Evolutionary conservation across 2,329 filamentous ascomycete genomes (phyloP), one percentile per base, ranked within the genome.

Genomic region (Scedosporium boydii): DNA sequence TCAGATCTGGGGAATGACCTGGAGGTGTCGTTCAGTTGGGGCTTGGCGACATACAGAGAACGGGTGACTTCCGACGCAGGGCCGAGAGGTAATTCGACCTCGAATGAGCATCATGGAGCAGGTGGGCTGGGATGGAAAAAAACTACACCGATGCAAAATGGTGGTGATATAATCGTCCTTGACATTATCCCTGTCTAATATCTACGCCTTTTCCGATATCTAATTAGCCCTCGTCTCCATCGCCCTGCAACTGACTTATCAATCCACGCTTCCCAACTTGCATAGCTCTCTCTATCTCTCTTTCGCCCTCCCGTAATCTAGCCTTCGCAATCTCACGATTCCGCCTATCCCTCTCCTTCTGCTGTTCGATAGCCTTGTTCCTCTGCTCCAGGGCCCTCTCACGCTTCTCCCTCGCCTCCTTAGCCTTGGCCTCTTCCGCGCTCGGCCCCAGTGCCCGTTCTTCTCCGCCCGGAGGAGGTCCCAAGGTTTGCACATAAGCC

Each of bases 261-360:
- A 91, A 65, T 0, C 87, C 88, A 64, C 80, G 83, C 72, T 87
- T 90, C 0, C 82, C 81, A 12, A 91, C 81, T 63, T 81, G 81
- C 86, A 90, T 88, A 1, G 88, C 89, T 65, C 79, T 77, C 69
- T 89, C 82, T 62, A 91, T 74, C 69, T 90, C 86, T 65, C 80
- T 78, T 73, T 91, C 87, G 66, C 87, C 86, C 63, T 89, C 87
- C 42, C 84, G 76, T 59, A 91, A 68, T 55, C 81, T 74, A 0
- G 84, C 85, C 68, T 83, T 87, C 21, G 86, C 85, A 55, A 79
- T 80, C 41, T 82, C 81, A 10, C 89, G 71, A 58, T 84, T 83
- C 63, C 82, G 79, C 67, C 83, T 79, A 65, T 88, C 80, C 68
- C 76, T 77, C 67, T 80, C 75, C 73, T 84, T 87, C 70, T 89